phyloP scores from a whole-genome alignment of 2,329 filamentous ascomycete genomes.

The Pseudogymnoascus sp. region DNA sequence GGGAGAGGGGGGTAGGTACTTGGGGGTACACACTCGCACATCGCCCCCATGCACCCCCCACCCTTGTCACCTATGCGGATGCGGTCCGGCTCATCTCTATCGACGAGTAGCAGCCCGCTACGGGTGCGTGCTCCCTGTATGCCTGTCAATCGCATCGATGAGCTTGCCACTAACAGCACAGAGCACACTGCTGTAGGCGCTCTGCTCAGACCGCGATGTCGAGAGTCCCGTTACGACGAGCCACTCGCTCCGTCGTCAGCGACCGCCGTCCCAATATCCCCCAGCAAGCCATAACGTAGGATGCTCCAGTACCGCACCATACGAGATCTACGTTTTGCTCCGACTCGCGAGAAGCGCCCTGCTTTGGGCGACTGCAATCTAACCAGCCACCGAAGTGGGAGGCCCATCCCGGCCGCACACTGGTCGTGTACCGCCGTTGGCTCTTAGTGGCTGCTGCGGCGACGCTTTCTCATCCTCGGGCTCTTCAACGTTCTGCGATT shows the following conservation, averaged over 20 bases:
- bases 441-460: slow-evolving; percentile 1
- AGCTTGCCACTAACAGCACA: slow-evolving; percentile 35
- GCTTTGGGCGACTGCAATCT: neutral
- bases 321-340: neutral
- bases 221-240: slow-evolving; percentile 27
- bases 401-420: slow-evolving; percentile 1
- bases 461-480: slow-evolving; percentile 1
- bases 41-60: slow-evolving; percentile 5
- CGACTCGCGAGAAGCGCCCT: slow-evolving; percentile 8
- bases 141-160: slow-evolving; percentile 4
- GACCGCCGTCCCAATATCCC: slow-evolving; percentile 19
- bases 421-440: slow-evolving; percentile 2
- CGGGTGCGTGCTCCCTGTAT: neutral
- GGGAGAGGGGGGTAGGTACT: neutral
- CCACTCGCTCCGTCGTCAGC: slow-evolving; percentile 31
- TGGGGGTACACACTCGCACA: neutral
- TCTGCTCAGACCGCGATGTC: slow-evolving; percentile 28
- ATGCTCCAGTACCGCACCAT: slow-evolving; percentile 5
- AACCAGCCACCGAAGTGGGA: slow-evolving; percentile 5
- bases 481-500: neutral
- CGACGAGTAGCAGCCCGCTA: neutral
- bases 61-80: slow-evolving; percentile 1
- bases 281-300: slow-evolving; percentile 3
- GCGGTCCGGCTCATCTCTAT: slow-evolving; percentile 9
- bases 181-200: slow-evolving; percentile 36